Percentiles rank a stretch among this genome's conserved stretches.
These are phyloP conservation scores for Emericellopsis atlantica DNA, from an alignment of 2,329 filamentous ascomycete genomes.

Conservation along the genomic window DNA sequence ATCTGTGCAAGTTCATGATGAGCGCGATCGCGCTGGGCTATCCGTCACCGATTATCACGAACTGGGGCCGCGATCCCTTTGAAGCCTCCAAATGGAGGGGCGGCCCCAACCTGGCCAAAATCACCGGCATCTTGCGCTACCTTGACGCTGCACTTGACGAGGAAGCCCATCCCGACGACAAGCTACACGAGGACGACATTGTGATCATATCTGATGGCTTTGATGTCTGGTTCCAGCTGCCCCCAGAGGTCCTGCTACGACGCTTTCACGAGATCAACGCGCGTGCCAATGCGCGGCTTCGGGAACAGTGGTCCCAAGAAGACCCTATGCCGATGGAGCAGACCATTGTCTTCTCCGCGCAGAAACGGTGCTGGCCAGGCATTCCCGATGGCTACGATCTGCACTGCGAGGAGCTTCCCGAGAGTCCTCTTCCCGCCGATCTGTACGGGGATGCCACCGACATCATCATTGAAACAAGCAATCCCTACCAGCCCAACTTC, in stretches of 20 bases:
- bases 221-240: conserved; percentile 15
- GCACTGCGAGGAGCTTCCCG: conserved; percentile 11
- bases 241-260: conserved; percentile 10
- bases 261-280: conserved; percentile 9
- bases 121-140: conserved; percentile 8
- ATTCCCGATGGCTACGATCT: conserved; percentile 6
- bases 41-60: conserved; percentile 8
- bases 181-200: conserved; percentile 5
- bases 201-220: conserved; percentile 12
- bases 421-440: conserved; percentile 8
- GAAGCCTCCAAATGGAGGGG: conserved; percentile 2
- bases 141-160: conserved; percentile 4
- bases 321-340: conserved; percentile 8
- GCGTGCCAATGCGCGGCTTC: conserved; percentile 6
- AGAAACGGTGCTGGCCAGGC: conserved; percentile 12
- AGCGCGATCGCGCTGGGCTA: conserved; percentile 8
- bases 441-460: conserved; percentile 11
- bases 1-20: conserved; percentile 9
- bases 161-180: background rate
- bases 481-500: background rate
- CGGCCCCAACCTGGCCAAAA: conserved; percentile 8
- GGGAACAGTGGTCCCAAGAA: conserved; percentile 5
- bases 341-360: conserved; percentile 9
- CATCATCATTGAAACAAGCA: background rate
- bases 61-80: conserved; percentile 7